phyloP scores from a whole-genome alignment of 768 basidiomycete species.

The Boletus speciosus region DNA sequence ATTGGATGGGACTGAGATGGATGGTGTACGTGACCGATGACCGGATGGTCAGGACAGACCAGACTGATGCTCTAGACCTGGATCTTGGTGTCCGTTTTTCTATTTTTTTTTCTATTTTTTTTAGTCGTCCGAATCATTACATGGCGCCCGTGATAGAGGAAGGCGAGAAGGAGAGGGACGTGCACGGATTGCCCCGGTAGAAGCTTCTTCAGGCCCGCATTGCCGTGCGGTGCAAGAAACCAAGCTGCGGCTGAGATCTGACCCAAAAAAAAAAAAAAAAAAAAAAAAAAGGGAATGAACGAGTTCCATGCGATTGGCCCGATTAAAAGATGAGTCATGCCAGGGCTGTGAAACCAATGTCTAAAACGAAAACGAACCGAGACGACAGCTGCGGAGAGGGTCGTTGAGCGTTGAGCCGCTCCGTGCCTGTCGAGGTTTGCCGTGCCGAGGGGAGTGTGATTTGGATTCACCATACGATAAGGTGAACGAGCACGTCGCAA shows the following conservation, averaged over 20 bases:
- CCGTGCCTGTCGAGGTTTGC: neutral
- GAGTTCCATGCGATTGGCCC: neutral
- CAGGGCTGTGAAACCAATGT: neutral
- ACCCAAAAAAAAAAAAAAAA: too few relatives aligned
- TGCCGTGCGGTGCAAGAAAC: constrained; percentile 3
- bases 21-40: neutral
- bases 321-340: neutral
- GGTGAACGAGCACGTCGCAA: neutral
- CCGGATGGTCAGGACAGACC: neutral
- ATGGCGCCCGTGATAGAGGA: neutral
- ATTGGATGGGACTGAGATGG: neutral
- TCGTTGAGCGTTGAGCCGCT: too few relatives aligned
- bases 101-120: neutral
- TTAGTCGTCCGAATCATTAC: neutral
- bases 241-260: neutral
- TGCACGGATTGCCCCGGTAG: constrained; percentile 8
- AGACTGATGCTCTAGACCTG: too few relatives aligned
- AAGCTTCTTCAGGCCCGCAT: neutral
- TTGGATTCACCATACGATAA: neutral
- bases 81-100: neutral
- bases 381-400: neutral
- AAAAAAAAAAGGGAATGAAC: too few relatives aligned
- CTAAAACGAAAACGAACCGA: neutral
- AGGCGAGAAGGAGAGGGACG: neutral
- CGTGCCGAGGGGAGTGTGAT: neutral